These are phyloP conservation scores for Neonothopanus nambi DNA, from an alignment of 1,284 basidiomycete species.

Conservation along the genomic window DNA sequence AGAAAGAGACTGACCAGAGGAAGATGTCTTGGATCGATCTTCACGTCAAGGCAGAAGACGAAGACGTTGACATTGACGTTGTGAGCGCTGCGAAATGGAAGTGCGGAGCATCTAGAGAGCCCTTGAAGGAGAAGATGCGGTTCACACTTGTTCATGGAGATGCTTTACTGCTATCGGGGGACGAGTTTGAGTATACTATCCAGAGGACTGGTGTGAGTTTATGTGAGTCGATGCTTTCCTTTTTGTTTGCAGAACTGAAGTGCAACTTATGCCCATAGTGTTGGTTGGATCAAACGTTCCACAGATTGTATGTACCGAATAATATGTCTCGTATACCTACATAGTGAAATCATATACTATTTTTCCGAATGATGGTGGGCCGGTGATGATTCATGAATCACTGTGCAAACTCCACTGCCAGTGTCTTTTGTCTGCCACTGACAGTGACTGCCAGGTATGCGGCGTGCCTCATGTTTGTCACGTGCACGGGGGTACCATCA, in stretches of 20 bases:
- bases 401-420: too few species aligned
- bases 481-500: too few species aligned
- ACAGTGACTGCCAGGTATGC: too few species aligned
- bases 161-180: slow-evolving; percentile 19
- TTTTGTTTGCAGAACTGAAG: neutral
- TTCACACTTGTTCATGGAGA: slow-evolving; percentile 22
- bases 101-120: neutral
- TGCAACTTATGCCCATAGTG: neutral
- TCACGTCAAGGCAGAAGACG: neutral
- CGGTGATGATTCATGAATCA: too few species aligned
- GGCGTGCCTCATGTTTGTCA: too few species aligned
- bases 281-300: neutral
- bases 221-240: slow-evolving; percentile 14
- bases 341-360: too few species aligned
- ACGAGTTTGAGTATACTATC: slow-evolving; percentile 22
- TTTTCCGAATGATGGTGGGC: too few species aligned
- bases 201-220: slow-evolving; percentile 21
- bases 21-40: neutral
- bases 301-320: too few species aligned
- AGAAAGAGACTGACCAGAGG: neutral
- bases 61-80: neutral
- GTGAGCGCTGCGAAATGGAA: neutral
- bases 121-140: slow-evolving; percentile 6
- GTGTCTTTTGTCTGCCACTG: too few species aligned
- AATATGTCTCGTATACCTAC: too few species aligned